Evolutionary conservation across 2,329 filamentous ascomycete genomes (phyloP), one percentile per base, ranked within the genome.

Genomic region (Fusarium austroafricanum): DNA sequence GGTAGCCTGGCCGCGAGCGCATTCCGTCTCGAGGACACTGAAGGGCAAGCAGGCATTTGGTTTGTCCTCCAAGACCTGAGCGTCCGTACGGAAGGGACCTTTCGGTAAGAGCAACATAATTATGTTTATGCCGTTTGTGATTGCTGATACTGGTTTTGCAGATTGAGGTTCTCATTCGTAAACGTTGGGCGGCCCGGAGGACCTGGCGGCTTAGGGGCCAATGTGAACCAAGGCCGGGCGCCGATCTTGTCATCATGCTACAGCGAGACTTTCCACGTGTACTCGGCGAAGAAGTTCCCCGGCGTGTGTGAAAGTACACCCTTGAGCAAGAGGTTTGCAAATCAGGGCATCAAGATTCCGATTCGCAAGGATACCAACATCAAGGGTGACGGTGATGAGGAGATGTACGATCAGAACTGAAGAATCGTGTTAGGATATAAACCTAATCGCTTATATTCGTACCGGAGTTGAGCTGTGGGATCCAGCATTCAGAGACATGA

Each of bases 221-320:
- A 73, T 5, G 83, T 96, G 62, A 96, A 94, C 77, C 90, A 87
- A 37, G 91, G 90, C 56, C 90, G 89, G 66, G 92, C 92, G 0
- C 92, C 92, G 0, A 91, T 97, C 14, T 86, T 98, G 18, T 94
- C 95, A 1, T 91, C 90, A 10, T 90, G 89, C 72, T 98, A 95
- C 80, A 96, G 92, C 46, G 92, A 97, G 6, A 86, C 89, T 4
- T 98, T 99, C 83, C 92, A 93, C 54, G 96, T 99, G 29, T 98
- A 91, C 80, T 97, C 93, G 4, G 96, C 96, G 46, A 99, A 99
- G 85, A 97, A 97, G 75, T 99, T 99, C 79, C 96, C 96, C 0
- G 96, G 96, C 39, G 96, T 99, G 2, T 97, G 97, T 59, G 95
- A 98, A 77, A 96, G 92, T 78, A 99, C 96, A 0, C 81, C 89